Conservation (phyloP, 2,329 filamentous ascomycete genomes). For the Alternaria incomplexa region DNA sequence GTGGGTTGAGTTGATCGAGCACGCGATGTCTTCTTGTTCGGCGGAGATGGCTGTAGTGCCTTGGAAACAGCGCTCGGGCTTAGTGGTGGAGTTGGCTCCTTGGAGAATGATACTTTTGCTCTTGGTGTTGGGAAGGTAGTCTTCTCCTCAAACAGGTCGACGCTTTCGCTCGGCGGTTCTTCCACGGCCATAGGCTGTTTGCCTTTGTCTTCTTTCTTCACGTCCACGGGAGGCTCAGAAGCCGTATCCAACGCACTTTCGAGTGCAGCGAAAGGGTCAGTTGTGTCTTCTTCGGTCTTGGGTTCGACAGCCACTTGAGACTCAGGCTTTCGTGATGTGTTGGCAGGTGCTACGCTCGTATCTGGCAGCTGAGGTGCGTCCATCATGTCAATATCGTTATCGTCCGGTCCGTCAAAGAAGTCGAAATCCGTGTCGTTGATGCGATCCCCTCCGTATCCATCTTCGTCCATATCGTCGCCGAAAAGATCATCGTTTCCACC, state of each 20-base stretch:
- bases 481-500: slow-evolving; percentile 64
- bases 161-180: not conserved
- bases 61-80: slow-evolving; percentile 53
- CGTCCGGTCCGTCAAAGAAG: slow-evolving; percentile 74
- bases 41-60: slow-evolving; percentile 55
- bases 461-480: slow-evolving; percentile 69
- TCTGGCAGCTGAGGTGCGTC: slow-evolving; percentile 32
- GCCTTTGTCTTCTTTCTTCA: slow-evolving; percentile 3
- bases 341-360: slow-evolving; percentile 11
- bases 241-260: slow-evolving; percentile 34
- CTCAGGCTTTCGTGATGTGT: not conserved
- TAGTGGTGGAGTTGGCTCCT: slow-evolving; percentile 44
- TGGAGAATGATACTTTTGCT: slow-evolving; percentile 4
- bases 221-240: slow-evolving; percentile 1
- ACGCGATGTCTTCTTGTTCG: slow-evolving; percentile 7
- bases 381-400: slow-evolving; percentile 45
- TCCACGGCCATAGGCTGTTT: not conserved
- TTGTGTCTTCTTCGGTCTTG: slow-evolving; percentile 29
- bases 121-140: not conserved
- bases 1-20: slow-evolving; percentile 8
- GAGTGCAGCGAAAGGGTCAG: slow-evolving; percentile 37
- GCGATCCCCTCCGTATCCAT: slow-evolving; percentile 74
- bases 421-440: slow-evolving; percentile 85
- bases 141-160: not conserved
- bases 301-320: not conserved